A percentile compares a stretch with the other conserved stretches of the same genome.
Evolutionary conservation across 2,329 filamentous ascomycete species (phyloP).

Genomic region (Truncatella angustata): DNA sequence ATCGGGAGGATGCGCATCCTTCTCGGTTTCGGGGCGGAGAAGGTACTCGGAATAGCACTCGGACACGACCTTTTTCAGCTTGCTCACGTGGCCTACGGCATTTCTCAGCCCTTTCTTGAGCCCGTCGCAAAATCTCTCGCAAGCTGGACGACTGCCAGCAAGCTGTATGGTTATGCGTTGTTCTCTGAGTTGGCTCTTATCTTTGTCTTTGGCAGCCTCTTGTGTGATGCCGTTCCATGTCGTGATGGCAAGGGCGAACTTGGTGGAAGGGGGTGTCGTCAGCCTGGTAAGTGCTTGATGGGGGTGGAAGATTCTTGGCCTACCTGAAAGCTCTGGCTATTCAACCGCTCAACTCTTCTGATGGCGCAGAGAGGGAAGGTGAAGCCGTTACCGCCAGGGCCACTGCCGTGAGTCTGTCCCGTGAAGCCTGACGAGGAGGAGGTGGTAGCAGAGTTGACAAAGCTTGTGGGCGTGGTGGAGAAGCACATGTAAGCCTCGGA

Average conservation of each 20-base stretch:
- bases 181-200: constrained; percentile 50
- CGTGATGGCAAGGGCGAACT: constrained; percentile 90
- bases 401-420: constrained; percentile 88
- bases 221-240: constrained; percentile 81
- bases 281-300: too few relatives aligned
- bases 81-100: constrained; percentile 83
- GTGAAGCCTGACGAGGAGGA: constrained; percentile 82
- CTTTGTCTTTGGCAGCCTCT: constrained; percentile 44
- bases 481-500: constrained; percentile 96
- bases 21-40: constrained; percentile 61
- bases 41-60: constrained; percentile 93
- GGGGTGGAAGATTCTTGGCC: constrained; percentile 12
- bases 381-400: constrained; percentile 93
- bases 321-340: constrained; percentile 83
- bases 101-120: constrained; percentile 86
- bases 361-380: constrained; percentile 91
- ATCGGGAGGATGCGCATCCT: constrained; percentile 71
- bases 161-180: constrained; percentile 92
- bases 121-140: constrained; percentile 94
- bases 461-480: constrained; percentile 88
- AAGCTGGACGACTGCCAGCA: constrained; percentile 81
- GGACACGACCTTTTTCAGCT: constrained; percentile 73
- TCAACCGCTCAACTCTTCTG: constrained; percentile 84
- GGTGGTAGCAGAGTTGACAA: constrained; percentile 75
- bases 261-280: too few relatives aligned